Evolutionary conservation across 495 filamentous ascomycete species (phyloP).

Genomic region (Copromyces sp.): DNA sequence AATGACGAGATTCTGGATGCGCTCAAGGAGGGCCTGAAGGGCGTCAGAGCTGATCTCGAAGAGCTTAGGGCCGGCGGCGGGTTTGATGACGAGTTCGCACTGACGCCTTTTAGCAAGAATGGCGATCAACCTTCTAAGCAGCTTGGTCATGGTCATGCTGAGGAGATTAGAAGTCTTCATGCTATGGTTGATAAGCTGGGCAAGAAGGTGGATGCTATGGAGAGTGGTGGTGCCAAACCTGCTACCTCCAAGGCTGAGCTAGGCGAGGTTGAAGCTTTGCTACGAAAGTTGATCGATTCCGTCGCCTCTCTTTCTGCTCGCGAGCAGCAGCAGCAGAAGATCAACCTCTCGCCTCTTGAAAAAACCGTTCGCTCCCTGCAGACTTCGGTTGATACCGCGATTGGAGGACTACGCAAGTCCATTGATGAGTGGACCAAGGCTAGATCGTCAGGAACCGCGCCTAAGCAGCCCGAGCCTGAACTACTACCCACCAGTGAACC

Average conservation of each 20-base stretch:
- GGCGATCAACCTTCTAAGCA: slow-evolving; percentile 6
- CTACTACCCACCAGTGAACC: slow-evolving; percentile 15
- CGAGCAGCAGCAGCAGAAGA: slow-evolving; percentile 5
- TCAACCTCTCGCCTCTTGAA: not conserved
- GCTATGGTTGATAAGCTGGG: slow-evolving; percentile 51
- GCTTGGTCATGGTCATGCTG: slow-evolving; percentile 30
- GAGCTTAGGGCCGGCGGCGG: slow-evolving; percentile 45
- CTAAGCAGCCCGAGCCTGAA: slow-evolving; percentile 4
- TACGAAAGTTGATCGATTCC: slow-evolving; percentile 27
- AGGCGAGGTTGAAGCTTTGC: slow-evolving; percentile 22
- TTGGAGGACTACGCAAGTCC: not conserved
- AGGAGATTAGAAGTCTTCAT: slow-evolving; percentile 77
- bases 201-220: slow-evolving; percentile 73
- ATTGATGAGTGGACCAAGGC: not conserved
- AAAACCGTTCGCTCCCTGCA: not conserved
- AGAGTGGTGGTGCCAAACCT: slow-evolving; percentile 53
- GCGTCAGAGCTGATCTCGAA: slow-evolving; percentile 66
- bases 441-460: not conserved
- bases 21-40: slow-evolving; percentile 65
- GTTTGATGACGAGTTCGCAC: slow-evolving; percentile 39
- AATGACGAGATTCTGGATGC: slow-evolving; percentile 81
- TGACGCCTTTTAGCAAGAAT: slow-evolving; percentile 29
- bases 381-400: not conserved
- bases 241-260: slow-evolving; percentile 36
- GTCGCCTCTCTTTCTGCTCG: slow-evolving; percentile 19